A percentile compares a stretch with the other conserved stretches of the same genome.
Evolutionary conservation across 169 alveolate species (phyloP).

Genomic region (Plasmodium inui): DNA sequence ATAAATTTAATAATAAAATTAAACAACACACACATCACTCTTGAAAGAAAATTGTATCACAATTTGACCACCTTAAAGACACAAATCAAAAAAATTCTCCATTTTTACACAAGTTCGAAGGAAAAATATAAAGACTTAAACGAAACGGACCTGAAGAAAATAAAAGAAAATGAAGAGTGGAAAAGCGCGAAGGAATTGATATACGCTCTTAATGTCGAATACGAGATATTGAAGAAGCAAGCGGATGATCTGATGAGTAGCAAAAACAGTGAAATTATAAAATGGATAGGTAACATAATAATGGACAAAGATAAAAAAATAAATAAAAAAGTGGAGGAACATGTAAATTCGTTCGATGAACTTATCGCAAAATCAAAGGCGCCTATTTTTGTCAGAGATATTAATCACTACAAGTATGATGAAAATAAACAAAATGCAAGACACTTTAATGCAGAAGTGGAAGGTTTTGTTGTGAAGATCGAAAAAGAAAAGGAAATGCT

Average conservation of each 20-base stretch:
- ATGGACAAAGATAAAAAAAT: not conserved
- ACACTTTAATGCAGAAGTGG: not conserved
- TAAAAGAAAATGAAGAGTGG: slow-evolving; percentile 29
- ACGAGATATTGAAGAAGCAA: slow-evolving; percentile 10
- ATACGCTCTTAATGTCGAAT: not conserved
- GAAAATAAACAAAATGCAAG: not conserved
- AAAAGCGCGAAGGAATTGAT: not conserved
- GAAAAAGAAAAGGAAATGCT: not conserved
- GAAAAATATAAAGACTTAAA: not conserved
- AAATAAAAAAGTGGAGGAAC: not conserved
- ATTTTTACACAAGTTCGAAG: not conserved
- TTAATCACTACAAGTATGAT: not conserved
- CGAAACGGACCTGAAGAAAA: not conserved
- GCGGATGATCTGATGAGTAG: slow-evolving; percentile 6
- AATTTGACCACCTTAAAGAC: not conserved
- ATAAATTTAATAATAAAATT: slow-evolving; percentile 5
- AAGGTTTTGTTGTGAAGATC: not conserved
- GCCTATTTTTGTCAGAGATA: not conserved
- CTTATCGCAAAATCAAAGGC: not conserved
- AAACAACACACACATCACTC: not conserved
- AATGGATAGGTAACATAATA: slow-evolving; percentile 3
- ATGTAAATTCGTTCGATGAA: not conserved
- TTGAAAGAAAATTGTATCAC: not conserved
- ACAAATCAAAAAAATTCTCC: not conserved
- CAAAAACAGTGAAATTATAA: not conserved